Percentiles rank a stretch among this genome's conserved stretches.
Evolutionary conservation across 345 rosid species (phyloP).

Genomic region (Trapa incisa): DNA sequence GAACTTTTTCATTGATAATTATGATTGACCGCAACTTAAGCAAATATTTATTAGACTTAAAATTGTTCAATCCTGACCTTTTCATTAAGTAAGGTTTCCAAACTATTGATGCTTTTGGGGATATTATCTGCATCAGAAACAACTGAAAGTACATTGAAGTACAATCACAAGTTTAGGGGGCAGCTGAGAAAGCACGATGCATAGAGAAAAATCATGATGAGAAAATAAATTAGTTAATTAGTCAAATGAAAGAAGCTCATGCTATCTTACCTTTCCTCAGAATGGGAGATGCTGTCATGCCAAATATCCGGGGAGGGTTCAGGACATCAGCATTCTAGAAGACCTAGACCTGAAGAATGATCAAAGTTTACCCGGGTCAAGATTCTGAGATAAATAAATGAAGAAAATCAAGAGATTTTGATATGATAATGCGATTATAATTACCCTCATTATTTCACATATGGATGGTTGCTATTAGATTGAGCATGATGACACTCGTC

Average conservation of each 20-base stretch:
- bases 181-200: not conserved
- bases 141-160: slow-evolving; percentile 28
- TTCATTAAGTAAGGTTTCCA: slow-evolving; percentile 78
- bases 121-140: slow-evolving; percentile 54
- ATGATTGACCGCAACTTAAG: not conserved
- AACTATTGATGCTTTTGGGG: slow-evolving; percentile 75
- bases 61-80: slow-evolving; percentile 45
- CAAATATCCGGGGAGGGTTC: slow-evolving; percentile 74
- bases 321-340: slow-evolving; percentile 42
- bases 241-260: not conserved
- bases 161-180: not conserved
- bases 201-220: not conserved
- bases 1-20: not conserved
- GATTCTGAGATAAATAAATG: slow-evolving; percentile 1
- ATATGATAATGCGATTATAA: not conserved
- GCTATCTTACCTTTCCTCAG: slow-evolving; percentile 70
- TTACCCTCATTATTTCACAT: slow-evolving; percentile 82
- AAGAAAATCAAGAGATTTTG: not conserved
- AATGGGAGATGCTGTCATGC: slow-evolving; percentile 96
- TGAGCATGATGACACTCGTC: slow-evolving; percentile 99
- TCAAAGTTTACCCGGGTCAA: slow-evolving; percentile 14
- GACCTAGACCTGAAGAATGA: slow-evolving; percentile 27
- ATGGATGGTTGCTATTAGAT: slow-evolving; percentile 67
- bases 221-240: not conserved
- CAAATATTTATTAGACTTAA: slow-evolving; percentile 4